A percentile compares a stretch with the other conserved stretches of the same genome.
Conservation (phyloP, 192 early-diverging fungal species). For the Mortierella alpina region DNA sequence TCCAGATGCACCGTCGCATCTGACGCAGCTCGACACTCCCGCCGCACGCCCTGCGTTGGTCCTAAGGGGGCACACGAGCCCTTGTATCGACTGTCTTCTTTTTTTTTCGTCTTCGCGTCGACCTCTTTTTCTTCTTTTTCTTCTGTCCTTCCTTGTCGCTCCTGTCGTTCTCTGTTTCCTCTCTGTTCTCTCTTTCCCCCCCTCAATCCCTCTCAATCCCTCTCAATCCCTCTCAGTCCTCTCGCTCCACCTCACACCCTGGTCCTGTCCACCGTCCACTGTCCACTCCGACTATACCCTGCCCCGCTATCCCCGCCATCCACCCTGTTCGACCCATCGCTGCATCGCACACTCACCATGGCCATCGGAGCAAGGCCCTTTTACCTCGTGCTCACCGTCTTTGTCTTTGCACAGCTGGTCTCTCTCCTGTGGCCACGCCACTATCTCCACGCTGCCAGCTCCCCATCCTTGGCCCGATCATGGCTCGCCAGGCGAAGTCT, state of each 20-base stretch:
- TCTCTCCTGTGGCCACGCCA: constrained; percentile 40
- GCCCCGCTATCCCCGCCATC: background rate
- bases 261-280: no score
- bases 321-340: background rate
- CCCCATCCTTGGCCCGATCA: background rate
- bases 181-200: background rate
- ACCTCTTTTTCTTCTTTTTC: background rate
- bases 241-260: no score
- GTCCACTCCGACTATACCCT: background rate
- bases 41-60: no score
- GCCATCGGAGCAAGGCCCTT: constrained; percentile 31
- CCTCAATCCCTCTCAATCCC: background rate
- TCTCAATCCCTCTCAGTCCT: background rate
- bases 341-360: constrained; percentile 13
- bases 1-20: no score
- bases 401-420: constrained; percentile 31
- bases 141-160: background rate
- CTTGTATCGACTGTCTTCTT: background rate
- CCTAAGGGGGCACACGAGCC: no score
- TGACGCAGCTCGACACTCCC: no score
- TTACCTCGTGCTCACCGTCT: constrained; percentile 43
- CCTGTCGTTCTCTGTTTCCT: background rate
- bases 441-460: background rate
- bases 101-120: background rate
- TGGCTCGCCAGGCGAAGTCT: constrained; percentile 36